phyloP scores from a whole-genome alignment of 192 early-diverging fungal genomes.

The Dissophora globulifera region DNA sequence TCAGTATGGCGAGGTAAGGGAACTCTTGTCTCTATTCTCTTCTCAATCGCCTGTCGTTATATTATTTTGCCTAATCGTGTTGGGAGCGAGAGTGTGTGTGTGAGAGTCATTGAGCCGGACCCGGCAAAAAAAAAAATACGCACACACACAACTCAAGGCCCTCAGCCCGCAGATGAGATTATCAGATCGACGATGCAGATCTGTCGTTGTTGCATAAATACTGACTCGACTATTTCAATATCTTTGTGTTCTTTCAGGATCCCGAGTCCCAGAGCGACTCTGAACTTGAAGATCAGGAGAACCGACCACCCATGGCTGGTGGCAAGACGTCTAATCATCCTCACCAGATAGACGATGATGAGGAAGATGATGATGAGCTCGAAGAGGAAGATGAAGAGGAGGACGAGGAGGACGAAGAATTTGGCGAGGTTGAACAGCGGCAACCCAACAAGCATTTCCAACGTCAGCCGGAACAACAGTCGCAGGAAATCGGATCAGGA shows the following conservation, averaged over 20 bases:
- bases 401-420: slow-evolving; percentile 22
- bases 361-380: slow-evolving; percentile 30
- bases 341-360: slow-evolving; percentile 21
- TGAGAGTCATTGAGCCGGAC: too few species aligned
- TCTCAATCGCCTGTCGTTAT: too few species aligned
- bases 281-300: slow-evolving; percentile 27
- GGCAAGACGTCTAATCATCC: slow-evolving; percentile 34
- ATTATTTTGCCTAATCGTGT: too few species aligned
- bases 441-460: too few species aligned
- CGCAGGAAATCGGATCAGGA: neutral
- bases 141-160: too few species aligned
- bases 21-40: too few species aligned
- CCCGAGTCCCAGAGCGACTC: slow-evolving; percentile 12
- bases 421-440: slow-evolving; percentile 1
- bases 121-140: neutral
- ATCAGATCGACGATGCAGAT: slow-evolving; percentile 33
- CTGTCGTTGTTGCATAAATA: too few species aligned
- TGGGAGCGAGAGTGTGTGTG: too few species aligned
- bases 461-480: too few species aligned
- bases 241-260: slow-evolving; percentile 4
- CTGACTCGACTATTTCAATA: too few species aligned
- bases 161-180: slow-evolving; percentile 37
- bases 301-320: slow-evolving; percentile 20
- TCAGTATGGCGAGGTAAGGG: slow-evolving; percentile 17
- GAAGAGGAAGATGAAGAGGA: slow-evolving; percentile 34